A percentile compares a stretch with the other conserved stretches of the same genome.
Evolutionary conservation across 139 green algal species (phyloP).

Genomic region (Chara braunii): DNA sequence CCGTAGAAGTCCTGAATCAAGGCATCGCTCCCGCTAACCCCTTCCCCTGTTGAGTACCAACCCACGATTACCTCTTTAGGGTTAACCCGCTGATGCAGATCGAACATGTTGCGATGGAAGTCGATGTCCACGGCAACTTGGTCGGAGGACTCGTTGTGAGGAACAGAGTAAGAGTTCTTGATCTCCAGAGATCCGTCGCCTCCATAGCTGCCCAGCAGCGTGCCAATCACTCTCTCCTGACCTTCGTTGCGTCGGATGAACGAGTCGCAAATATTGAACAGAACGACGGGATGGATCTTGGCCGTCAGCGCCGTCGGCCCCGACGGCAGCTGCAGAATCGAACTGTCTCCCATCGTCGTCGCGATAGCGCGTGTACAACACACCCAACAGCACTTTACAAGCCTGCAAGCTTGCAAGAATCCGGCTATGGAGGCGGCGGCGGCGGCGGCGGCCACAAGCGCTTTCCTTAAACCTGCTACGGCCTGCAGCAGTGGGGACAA

Average conservation of each 20-base stretch:
- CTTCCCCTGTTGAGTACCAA: constrained; percentile 82
- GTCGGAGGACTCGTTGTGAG: constrained; percentile 84
- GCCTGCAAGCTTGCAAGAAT: too few species aligned
- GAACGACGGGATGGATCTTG: constrained; percentile 76
- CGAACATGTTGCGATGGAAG: constrained; percentile 87
- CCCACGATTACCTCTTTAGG: constrained; percentile 75
- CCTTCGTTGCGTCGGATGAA: constrained; percentile 78
- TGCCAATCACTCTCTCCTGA: constrained; percentile 87
- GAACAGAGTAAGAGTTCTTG: constrained; percentile 88
- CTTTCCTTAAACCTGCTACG: too few species aligned
- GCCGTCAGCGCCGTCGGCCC: constrained; percentile 8
- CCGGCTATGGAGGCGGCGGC: too few species aligned
- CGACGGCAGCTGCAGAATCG: constrained; percentile 13
- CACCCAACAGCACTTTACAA: too few species aligned
- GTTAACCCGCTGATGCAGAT: constrained; percentile 80
- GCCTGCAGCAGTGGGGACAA: too few species aligned
- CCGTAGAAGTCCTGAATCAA: constrained; percentile 88
- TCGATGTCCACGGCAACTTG: constrained; percentile 86
- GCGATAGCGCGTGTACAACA: too few species aligned
- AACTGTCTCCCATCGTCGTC: too few species aligned
- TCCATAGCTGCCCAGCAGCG: constrained; percentile 70
- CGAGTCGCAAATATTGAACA: constrained; percentile 87
- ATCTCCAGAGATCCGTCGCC: constrained; percentile 71
- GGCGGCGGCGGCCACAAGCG: too few species aligned
- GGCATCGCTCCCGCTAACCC: constrained; percentile 69